A percentile compares a stretch with the other conserved stretches of the same genome.
Conservation (phyloP, 495 filamentous ascomycete genomes). For the Neurospora intermedia region DNA sequence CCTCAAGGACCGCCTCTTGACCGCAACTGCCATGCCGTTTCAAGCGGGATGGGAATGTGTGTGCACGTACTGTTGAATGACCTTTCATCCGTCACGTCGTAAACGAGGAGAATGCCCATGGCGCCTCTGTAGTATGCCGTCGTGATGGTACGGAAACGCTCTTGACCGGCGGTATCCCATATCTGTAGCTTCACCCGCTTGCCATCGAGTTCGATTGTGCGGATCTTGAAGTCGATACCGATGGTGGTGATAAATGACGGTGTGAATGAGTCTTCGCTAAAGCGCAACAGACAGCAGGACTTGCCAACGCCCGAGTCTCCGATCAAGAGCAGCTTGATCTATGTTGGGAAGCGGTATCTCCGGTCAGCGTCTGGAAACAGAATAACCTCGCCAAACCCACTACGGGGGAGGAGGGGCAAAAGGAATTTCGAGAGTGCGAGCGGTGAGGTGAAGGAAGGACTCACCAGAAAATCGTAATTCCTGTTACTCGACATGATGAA, state of each 20-base stretch:
- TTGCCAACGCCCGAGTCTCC: slow-evolving; percentile 97
- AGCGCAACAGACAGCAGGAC: slow-evolving; percentile 95
- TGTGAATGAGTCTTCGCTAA: slow-evolving; percentile 98
- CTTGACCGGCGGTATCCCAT: slow-evolving; percentile 97
- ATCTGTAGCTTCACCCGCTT: slow-evolving; percentile 99
- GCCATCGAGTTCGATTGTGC: slow-evolving; percentile 95
- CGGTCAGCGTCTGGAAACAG: slow-evolving; percentile 3
- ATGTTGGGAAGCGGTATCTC: slow-evolving; percentile 2
- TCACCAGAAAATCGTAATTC: slow-evolving; percentile 97
- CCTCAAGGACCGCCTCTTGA: not conserved
- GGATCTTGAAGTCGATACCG: slow-evolving; percentile 99
- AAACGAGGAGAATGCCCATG: slow-evolving; percentile 96
- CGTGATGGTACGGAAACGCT: slow-evolving; percentile 96
- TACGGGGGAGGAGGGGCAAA: not conserved
- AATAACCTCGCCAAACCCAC: not conserved
- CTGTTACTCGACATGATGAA: slow-evolving; percentile 80
- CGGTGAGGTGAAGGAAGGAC: slow-evolving; percentile 4
- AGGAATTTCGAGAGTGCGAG: not conserved
- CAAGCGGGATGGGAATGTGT: not conserved
- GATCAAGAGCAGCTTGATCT: slow-evolving; percentile 99
- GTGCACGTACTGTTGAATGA: slow-evolving; percentile 85
- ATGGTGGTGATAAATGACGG: slow-evolving; percentile 99
- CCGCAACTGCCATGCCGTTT: not conserved
- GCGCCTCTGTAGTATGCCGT: slow-evolving; percentile 97
- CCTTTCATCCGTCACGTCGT: slow-evolving; percentile 95